phyloP scores from a whole-genome alignment of 139 green algal genomes.

The Tetradesmus obliquus region DNA sequence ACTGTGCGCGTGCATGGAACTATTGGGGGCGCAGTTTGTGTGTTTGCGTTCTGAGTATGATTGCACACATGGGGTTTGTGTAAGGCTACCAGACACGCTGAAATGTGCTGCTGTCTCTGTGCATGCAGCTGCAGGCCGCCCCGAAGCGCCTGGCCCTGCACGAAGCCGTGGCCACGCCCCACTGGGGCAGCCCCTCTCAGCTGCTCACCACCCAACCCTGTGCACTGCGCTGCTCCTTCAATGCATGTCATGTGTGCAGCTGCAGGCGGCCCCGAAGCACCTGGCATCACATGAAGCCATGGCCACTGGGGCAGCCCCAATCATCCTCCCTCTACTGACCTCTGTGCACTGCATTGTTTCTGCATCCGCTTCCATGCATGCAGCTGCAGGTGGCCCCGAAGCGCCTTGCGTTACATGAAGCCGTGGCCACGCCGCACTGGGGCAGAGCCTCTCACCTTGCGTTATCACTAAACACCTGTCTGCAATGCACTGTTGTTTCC shows the following conservation, averaged over 20 bases:
- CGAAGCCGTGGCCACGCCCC: background rate
- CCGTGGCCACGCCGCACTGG: slow-evolving; percentile 43
- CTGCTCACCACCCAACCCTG: background rate
- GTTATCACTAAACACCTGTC: too few relatives aligned
- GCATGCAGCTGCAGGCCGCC: background rate
- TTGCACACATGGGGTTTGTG: too few relatives aligned
- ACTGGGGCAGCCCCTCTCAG: background rate
- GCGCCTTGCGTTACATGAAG: background rate
- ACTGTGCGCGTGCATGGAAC: too few relatives aligned
- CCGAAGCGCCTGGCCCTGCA: background rate
- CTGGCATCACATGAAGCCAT: slow-evolving; percentile 6
- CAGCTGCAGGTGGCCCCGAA: background rate
- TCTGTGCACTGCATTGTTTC: background rate
- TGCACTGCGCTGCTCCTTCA: background rate
- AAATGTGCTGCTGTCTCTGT: background rate
- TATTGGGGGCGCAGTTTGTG: too few relatives aligned
- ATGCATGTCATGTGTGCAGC: background rate
- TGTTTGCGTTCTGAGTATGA: too few relatives aligned
- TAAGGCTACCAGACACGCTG: too few relatives aligned
- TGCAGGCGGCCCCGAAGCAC: background rate
- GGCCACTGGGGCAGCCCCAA: slow-evolving; percentile 30
- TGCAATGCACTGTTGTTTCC: background rate
- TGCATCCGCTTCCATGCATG: too few relatives aligned
- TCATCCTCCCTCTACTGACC: background rate
- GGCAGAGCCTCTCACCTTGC: background rate